Evolutionary conservation across 2,329 filamentous ascomycete genomes (phyloP).

Genomic region (Neofusicoccum kwambonambiense): DNA sequence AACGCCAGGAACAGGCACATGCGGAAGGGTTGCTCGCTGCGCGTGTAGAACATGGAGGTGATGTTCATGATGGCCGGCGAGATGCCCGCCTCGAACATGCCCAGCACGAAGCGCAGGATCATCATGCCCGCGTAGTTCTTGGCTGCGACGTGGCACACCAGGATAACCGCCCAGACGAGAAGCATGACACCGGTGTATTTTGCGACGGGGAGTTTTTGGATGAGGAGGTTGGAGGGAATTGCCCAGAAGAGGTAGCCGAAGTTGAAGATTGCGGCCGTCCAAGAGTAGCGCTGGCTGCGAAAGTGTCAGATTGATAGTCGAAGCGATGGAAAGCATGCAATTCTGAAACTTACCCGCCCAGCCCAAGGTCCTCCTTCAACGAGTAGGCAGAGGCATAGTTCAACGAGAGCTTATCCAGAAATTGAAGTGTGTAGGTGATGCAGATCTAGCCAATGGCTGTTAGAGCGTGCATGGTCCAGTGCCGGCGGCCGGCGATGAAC

Average conservation of each 20-base stretch:
- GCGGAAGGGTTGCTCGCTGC: conserved; percentile 42
- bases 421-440: conserved; percentile 48
- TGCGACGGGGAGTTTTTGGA: conserved; percentile 36
- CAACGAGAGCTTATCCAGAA: conserved; percentile 44
- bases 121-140: conserved; percentile 39
- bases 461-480: neutral
- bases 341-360: neutral
- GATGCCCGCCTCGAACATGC: conserved; percentile 39
- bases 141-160: conserved; percentile 42
- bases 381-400: conserved; percentile 42
- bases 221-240: conserved; percentile 39
- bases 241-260: conserved; percentile 46
- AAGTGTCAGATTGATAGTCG: neutral
- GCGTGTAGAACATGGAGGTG: conserved; percentile 38
- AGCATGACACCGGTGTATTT: conserved; percentile 40
- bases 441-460: conserved; percentile 28
- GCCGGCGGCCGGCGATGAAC: neutral
- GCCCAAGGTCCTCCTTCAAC: conserved; percentile 34
- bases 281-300: conserved; percentile 38
- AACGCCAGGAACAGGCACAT: conserved; percentile 46
- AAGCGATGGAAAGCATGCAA: neutral
- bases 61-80: conserved; percentile 39
- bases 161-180: conserved; percentile 45
- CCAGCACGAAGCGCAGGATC: conserved; percentile 34
- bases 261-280: conserved; percentile 45